Evolutionary conservation across 441 rosid genomes (phyloP).

Genomic region (Adansonia madagascariensis): DNA sequence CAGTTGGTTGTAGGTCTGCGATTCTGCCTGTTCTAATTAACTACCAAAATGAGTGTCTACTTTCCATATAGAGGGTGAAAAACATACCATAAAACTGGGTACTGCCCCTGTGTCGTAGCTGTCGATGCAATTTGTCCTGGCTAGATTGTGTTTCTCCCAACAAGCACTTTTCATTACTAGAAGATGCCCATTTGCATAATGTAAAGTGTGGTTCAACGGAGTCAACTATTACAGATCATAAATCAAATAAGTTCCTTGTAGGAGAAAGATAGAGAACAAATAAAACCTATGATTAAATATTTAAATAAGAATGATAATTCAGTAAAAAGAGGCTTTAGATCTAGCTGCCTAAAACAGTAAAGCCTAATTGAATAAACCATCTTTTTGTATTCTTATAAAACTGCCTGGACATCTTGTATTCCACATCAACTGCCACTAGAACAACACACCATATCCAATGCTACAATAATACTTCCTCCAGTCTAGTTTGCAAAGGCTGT

Average conservation of each 20-base stretch:
- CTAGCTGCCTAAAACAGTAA: not conserved
- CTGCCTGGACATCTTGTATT: not conserved
- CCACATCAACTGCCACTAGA: not conserved
- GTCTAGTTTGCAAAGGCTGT: not conserved
- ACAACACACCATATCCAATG: not conserved
- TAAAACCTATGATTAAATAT: not conserved
- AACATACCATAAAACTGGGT: constrained; percentile 53
- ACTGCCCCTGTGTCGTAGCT: constrained; percentile 52
- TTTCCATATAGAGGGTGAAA: not conserved
- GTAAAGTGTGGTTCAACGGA: constrained; percentile 55
- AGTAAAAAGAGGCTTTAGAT: not conserved
- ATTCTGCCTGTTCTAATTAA: not conserved
- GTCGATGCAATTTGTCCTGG: constrained; percentile 43
- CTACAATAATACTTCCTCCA: constrained; percentile 5
- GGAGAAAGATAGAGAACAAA: not conserved
- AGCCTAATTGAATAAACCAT: not conserved
- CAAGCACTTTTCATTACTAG: constrained; percentile 36
- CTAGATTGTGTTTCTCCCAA: constrained; percentile 36
- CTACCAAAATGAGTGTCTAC: not conserved
- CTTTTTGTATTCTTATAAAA: not conserved
- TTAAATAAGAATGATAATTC: not conserved
- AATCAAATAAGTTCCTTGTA: constrained; percentile 9
- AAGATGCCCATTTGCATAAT: constrained; percentile 76
- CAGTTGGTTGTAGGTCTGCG: not conserved
- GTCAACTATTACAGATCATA: constrained; percentile 41